Base-by-base conservation (phyloP, 1,284 basidiomycete species). In the Bjerkandera adusta region DNA sequence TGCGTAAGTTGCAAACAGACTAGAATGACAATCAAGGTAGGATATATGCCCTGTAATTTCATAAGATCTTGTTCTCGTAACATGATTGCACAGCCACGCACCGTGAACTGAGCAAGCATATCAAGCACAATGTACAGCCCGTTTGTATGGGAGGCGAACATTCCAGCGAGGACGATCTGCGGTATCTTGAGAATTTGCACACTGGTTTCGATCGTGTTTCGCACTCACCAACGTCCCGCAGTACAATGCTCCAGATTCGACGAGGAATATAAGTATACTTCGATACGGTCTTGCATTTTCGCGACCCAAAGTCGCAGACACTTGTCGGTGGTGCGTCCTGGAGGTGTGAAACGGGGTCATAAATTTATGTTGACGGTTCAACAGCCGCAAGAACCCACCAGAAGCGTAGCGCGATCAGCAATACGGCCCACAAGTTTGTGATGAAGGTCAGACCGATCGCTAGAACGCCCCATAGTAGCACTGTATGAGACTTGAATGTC, bases 21-120 rank as follows among this genome's bases (percentile, higher is more conserved):
- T 5, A 45, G 36, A 27, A 45, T 36, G 26, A 45, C 27, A 18
- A 45, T 45, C n/a, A 45, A 26, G 13, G 44, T 39, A 3, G 44
- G 44, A 25, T 45, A 45, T 7, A 38, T 45, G 15, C 35, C 44
- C 44, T 45, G 36, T 5, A 15, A 16, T 39, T 16, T n/a, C n/a
- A n/a, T n/a, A n/a, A n/a, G n/a, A n/a, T 10, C n/a, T 10, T n/a
- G 29, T 32, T 32, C n/a, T 36, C 16, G 16, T 10, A 36, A 16
- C 2, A 36, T 12, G 11, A 16, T 11, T 36, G 21, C 8, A 4
- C 16, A 30, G 11, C 4, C 4, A 16, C 21, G 13, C 15, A 45
- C 44, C 7, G 44, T 45, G 25, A 46, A 32, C 25, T 46, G 44
- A 7, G 44, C 35, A 11, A 46, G 15, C 12, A 26, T 16, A n/a